phyloP scores from a whole-genome alignment of 345 rosid species.

The Anacardium occidentale region DNA sequence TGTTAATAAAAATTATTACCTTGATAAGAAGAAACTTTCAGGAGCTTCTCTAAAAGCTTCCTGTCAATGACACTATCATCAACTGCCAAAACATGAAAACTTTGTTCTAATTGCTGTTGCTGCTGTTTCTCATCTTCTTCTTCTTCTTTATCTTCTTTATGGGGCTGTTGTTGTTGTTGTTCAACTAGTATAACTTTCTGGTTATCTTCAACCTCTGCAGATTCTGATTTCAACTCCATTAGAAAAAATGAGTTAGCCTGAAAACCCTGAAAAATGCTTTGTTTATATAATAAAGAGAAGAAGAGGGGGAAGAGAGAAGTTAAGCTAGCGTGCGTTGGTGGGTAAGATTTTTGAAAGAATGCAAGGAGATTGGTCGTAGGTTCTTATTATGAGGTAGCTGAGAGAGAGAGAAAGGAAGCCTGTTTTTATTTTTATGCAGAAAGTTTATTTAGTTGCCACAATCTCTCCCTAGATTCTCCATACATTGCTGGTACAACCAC shows the following conservation, averaged over 20 bases:
- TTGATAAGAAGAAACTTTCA: conserved; percentile 47
- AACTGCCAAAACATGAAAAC: conserved; percentile 59
- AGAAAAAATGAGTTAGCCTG: neutral
- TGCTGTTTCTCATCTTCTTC: conserved; percentile 6
- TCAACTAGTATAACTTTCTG: neutral
- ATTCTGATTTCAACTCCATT: conserved; percentile 36
- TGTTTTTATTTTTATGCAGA: neutral
- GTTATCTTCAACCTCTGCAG: neutral
- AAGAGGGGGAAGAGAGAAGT: neutral
- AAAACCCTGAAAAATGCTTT: no score
- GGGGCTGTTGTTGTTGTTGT: neutral
- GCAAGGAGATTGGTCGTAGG: conserved; percentile 12
- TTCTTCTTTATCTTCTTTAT: neutral
- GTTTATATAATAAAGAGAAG: neutral
- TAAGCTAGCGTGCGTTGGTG: conserved; percentile 3
- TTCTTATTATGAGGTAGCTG: conserved; percentile 28
- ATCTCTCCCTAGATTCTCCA: conserved; percentile 41
- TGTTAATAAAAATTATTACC: conserved; percentile 24
- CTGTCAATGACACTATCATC: conserved; percentile 60
- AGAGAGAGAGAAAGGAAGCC: conserved; percentile 11
- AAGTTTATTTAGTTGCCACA: conserved; percentile 7
- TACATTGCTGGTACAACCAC: conserved; percentile 37
- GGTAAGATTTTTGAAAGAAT: neutral
- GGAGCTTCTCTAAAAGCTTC: conserved; percentile 51
- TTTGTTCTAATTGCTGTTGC: conserved; percentile 18